Evolutionary conservation across 1,284 basidiomycete species (phyloP).

Genomic region (Boletus mariae): DNA sequence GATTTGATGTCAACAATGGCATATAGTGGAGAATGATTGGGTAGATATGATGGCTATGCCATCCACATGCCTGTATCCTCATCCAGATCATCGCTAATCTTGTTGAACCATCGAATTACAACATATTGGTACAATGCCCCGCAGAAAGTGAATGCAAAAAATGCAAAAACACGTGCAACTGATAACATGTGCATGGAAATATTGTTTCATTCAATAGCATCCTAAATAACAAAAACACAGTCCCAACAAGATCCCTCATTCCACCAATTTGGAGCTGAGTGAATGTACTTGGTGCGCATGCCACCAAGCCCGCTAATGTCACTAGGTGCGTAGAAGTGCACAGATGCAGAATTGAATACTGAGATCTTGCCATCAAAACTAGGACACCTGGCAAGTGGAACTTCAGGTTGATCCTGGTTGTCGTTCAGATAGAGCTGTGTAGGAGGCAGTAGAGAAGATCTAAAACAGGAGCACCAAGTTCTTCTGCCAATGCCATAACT

Average conservation of each 20-base stretch:
- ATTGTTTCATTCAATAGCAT: background rate
- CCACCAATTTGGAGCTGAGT: slow-evolving; percentile 1
- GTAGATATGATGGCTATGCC: background rate
- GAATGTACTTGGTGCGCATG: background rate
- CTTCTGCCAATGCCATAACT: too few relatives aligned
- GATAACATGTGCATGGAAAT: slow-evolving; percentile 6
- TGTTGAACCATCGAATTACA: background rate
- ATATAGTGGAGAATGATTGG: fast-evolving
- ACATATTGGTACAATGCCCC: background rate
- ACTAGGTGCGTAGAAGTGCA: slow-evolving; percentile 9
- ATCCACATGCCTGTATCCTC: background rate
- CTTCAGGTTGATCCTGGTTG: too few relatives aligned
- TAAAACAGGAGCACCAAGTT: too few relatives aligned
- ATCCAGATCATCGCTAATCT: background rate
- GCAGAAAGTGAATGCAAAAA: slow-evolving; percentile 23
- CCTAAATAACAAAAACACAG: slow-evolving; percentile 3
- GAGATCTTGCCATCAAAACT: background rate
- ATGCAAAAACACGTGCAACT: slow-evolving; percentile 15
- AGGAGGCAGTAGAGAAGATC: too few relatives aligned
- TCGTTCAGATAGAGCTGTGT: too few relatives aligned
- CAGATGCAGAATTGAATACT: slow-evolving; percentile 1
- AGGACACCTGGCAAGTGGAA: too few relatives aligned
- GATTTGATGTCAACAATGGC: background rate
- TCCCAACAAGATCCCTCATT: slow-evolving; percentile 1
- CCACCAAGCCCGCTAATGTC: background rate